These are phyloP conservation scores for Coniochaeta sp. DNA, from an alignment of 2,329 filamentous ascomycete genomes.

Conservation along the genomic window DNA sequence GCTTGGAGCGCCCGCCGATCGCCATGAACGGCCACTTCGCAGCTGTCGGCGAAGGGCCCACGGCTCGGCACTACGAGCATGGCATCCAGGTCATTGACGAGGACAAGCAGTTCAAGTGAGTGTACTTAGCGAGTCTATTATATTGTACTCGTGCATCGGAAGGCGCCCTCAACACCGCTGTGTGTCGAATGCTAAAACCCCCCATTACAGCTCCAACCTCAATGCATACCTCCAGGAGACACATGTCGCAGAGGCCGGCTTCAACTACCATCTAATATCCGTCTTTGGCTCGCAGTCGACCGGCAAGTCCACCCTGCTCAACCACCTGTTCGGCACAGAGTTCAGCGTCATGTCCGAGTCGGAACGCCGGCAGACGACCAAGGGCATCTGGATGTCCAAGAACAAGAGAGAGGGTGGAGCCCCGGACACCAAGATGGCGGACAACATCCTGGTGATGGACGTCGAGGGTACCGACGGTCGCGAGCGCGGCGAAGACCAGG, in stretches of 20 bases:
- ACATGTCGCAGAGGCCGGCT: slow-evolving; percentile 78
- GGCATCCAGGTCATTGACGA: slow-evolving; percentile 96
- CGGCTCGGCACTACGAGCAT: slow-evolving; percentile 69
- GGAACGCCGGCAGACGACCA: slow-evolving; percentile 92
- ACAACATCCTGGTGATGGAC: slow-evolving; percentile 99
- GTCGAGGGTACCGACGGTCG: slow-evolving; percentile 96
- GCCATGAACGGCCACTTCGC: slow-evolving; percentile 77
- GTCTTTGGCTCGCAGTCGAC: slow-evolving; percentile 99
- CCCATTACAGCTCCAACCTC: slow-evolving; percentile 55
- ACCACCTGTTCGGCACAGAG: slow-evolving; percentile 88
- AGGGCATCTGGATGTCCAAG: slow-evolving; percentile 99
- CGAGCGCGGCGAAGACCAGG: slow-evolving; percentile 94
- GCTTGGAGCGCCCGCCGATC: neutral
- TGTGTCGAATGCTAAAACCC: neutral
- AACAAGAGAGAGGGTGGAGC: slow-evolving; percentile 60
- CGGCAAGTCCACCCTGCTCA: slow-evolving; percentile 94
- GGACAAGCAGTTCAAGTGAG: slow-evolving; percentile 94
- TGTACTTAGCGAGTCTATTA: slow-evolving; percentile 7
- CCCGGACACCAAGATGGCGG: slow-evolving; percentile 64
- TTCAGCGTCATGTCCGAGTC: slow-evolving; percentile 98
- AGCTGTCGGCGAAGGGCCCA: slow-evolving; percentile 58
- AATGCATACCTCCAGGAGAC: slow-evolving; percentile 75
- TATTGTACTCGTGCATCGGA: neutral
- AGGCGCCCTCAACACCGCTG: neutral
- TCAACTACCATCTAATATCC: slow-evolving; percentile 99